A percentile compares a stretch with the other conserved stretches of the same genome.
Evolutionary conservation across 2,329 filamentous ascomycete species (phyloP).

Genomic region (Daldinia eschscholtzii): DNA sequence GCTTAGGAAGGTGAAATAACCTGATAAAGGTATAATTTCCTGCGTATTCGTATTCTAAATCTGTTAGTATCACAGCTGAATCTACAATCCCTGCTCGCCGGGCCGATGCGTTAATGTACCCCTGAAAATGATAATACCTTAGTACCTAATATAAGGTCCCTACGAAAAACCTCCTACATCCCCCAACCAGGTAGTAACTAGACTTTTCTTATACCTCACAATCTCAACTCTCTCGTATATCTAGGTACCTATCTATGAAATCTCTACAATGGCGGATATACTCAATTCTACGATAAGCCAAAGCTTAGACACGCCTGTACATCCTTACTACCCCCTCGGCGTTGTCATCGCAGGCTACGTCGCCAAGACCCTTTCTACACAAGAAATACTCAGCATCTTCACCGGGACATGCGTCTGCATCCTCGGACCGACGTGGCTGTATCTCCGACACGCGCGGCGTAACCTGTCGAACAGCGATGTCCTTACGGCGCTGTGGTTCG

Average conservation of each 20-base stretch:
- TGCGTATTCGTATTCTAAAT: too few relatives aligned
- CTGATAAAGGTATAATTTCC: too few relatives aligned
- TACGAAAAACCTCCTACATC: background rate
- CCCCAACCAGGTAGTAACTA: background rate
- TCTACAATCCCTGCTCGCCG: too few relatives aligned
- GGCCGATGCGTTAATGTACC: background rate
- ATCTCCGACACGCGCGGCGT: conserved; percentile 66
- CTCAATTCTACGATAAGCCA: background rate
- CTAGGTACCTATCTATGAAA: too few relatives aligned
- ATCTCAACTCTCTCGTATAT: background rate
- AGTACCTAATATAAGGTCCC: too few relatives aligned
- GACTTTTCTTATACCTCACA: background rate
- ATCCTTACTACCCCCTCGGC: background rate
- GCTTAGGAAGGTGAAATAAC: too few relatives aligned
- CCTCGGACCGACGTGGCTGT: conserved; percentile 66
- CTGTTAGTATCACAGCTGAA: too few relatives aligned
- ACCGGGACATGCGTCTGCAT: conserved; percentile 67
- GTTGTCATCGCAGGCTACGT: background rate
- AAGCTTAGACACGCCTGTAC: background rate
- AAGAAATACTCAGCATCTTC: conserved; percentile 71
- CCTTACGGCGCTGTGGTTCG: conserved; percentile 78
- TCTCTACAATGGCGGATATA: background rate
- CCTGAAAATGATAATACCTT: background rate
- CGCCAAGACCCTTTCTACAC: conserved; percentile 63
- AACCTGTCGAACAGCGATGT: conserved; percentile 67